Percentiles rank a stretch among this genome's conserved stretches.
Conservation (phyloP, 2,329 filamentous ascomycete genomes). For the Coniochaeta sp. region DNA sequence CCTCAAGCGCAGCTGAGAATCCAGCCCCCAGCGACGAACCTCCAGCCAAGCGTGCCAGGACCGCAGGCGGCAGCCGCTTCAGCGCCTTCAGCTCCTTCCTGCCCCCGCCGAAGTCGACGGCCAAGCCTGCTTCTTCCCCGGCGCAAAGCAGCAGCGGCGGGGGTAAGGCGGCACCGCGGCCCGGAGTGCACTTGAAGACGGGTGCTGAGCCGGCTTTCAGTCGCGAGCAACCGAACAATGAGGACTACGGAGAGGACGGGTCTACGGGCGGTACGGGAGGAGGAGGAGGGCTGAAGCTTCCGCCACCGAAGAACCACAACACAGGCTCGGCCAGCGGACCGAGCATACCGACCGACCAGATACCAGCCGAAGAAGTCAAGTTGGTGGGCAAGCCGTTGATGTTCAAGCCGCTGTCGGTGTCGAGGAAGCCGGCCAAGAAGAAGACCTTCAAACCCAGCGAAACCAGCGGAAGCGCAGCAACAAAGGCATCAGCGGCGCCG, state of each 20-base stretch:
- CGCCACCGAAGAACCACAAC: slow-evolving; percentile 27
- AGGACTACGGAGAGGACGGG: slow-evolving; percentile 15
- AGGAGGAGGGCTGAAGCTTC: slow-evolving; percentile 23
- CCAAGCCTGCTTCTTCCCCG: slow-evolving; percentile 19
- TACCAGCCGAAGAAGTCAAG: slow-evolving; percentile 57
- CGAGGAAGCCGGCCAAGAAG: slow-evolving; percentile 64
- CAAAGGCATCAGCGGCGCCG: slow-evolving; percentile 10
- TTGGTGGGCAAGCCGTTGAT: slow-evolving; percentile 72
- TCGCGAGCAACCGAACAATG: slow-evolving; percentile 34
- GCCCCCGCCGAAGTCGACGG: slow-evolving; percentile 67
- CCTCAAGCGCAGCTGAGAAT: slow-evolving; percentile 23
- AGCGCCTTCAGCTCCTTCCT: slow-evolving; percentile 81
- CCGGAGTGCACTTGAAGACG: slow-evolving; percentile 70
- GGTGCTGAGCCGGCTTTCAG: slow-evolving; percentile 77
- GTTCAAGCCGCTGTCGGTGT: slow-evolving; percentile 85
- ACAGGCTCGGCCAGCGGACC: slow-evolving; percentile 23
- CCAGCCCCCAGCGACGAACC: slow-evolving; percentile 40
- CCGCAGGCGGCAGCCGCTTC: slow-evolving; percentile 52
- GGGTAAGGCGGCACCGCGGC: slow-evolving; percentile 32
- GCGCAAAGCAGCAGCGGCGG: slow-evolving; percentile 4
- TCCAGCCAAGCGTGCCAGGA: slow-evolving; percentile 64
- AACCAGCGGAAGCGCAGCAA: slow-evolving; percentile 9
- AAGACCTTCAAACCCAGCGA: slow-evolving; percentile 21
- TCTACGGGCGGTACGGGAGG: slow-evolving; percentile 11
- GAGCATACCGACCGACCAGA: slow-evolving; percentile 48